Conservation (phyloP, 1,284 basidiomycete species). For the Marasmius fiardii region DNA sequence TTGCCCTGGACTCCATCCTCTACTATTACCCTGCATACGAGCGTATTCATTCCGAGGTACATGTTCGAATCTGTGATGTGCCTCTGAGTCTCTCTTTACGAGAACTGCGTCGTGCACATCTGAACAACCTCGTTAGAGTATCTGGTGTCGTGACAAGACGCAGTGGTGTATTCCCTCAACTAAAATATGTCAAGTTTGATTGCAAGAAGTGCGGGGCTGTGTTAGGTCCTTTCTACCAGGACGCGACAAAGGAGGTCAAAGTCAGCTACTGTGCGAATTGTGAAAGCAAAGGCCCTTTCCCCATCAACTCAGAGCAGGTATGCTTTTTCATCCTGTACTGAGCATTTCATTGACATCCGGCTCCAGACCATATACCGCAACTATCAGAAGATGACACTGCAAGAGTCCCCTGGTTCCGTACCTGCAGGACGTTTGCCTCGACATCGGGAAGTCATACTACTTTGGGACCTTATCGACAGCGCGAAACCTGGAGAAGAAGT, state of each 20-base stretch:
- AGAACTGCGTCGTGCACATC: conserved; percentile 87
- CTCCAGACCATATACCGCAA: conserved; percentile 96
- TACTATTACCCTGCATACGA: conserved; percentile 96
- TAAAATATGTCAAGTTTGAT: conserved; percentile 99
- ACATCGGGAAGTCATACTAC: conserved; percentile 93
- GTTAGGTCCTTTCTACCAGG: conserved; percentile 97
- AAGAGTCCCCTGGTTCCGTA: conserved; percentile 98
- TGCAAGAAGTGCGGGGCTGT: conserved; percentile 91
- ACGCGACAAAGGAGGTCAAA: conserved; percentile 91
- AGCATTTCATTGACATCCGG: background rate
- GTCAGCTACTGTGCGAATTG: conserved; percentile 95
- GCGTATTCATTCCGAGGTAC: conserved; percentile 96
- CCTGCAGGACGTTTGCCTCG: conserved; percentile 95
- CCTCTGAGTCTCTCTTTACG: conserved; percentile 89
- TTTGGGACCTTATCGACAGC: conserved; percentile 98
- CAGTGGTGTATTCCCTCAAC: conserved; percentile 95
- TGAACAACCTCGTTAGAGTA: conserved; percentile 95
- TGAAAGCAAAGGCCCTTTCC: conserved; percentile 92
- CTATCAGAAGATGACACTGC: conserved; percentile 98
- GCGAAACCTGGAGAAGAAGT: conserved; percentile 99
- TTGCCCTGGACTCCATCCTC: conserved; percentile 91
- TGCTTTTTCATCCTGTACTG: conserved; percentile 13
- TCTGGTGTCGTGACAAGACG: conserved; percentile 97
- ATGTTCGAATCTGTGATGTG: conserved; percentile 94
- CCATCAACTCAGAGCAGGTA: conserved; percentile 94